A percentile compares a stretch with the other conserved stretches of the same genome.
Evolutionary conservation across 1,139 yeast species (phyloP).

Genomic region (Sporopachydermia cereana): DNA sequence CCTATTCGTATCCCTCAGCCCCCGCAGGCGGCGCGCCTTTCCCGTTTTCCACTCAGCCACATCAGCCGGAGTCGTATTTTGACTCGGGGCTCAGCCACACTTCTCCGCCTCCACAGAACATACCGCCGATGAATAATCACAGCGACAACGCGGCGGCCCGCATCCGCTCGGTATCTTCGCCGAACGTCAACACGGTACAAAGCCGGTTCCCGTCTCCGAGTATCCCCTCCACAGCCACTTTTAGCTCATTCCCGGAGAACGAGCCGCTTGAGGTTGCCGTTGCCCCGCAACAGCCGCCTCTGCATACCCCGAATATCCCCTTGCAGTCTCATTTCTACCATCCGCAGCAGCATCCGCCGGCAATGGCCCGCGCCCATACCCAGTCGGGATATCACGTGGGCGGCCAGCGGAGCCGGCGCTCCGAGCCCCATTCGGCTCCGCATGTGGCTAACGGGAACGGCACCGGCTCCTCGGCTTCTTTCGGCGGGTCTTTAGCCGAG

Average conservation of each 20-base stretch:
- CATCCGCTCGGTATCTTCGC: constrained; percentile 1
- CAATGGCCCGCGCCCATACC: not conserved
- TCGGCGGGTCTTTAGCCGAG: not conserved
- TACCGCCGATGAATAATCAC: not conserved
- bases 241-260: not conserved
- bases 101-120: not conserved
- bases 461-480: too few relatives aligned
- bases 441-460: too few relatives aligned
- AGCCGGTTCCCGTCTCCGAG: not conserved
- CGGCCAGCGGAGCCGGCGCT: not conserved
- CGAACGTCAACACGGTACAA: not conserved
- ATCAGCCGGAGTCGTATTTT: too few relatives aligned
- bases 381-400: not conserved
- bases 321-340: not conserved
- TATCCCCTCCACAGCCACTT: not conserved
- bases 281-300: too few relatives aligned
- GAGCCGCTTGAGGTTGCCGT: too few relatives aligned
- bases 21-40: not conserved
- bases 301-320: not conserved
- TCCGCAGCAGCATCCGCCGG: not conserved
- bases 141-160: not conserved
- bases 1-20: not conserved
- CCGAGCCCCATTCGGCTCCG: not conserved
- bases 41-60: not conserved
- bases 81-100: not conserved